These are phyloP conservation scores for Gentiana dahurica DNA, from an alignment of 257 asterid species.

Conservation along the genomic window DNA sequence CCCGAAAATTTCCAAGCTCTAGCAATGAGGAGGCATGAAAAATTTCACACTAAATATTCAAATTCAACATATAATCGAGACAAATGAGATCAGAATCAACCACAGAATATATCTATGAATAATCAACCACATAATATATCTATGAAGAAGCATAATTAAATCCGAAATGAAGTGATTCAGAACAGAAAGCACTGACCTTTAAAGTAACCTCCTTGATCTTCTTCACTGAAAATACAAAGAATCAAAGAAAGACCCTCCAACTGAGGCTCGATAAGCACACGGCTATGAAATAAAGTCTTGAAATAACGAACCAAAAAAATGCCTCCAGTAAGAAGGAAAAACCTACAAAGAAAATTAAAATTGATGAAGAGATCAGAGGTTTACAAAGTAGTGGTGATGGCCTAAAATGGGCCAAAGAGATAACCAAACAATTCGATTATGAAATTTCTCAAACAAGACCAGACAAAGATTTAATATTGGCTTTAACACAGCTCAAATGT, in stretches of 20 bases:
- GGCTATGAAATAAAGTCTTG: constrained; percentile 45
- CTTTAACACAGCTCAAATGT: not conserved
- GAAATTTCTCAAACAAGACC: constrained; percentile 27
- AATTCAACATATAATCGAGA: not conserved
- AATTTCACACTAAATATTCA: not conserved
- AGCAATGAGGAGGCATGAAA: not conserved
- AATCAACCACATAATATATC: constrained; percentile 18
- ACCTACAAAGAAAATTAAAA: constrained; percentile 20
- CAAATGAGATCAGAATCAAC: constrained; percentile 4
- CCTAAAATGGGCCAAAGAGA: constrained; percentile 57
- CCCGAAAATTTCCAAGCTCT: constrained; percentile 3
- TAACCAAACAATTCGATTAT: constrained; percentile 17
- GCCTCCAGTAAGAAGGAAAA: constrained; percentile 20
- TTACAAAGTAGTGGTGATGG: constrained; percentile 35
- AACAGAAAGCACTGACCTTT: constrained; percentile 31
- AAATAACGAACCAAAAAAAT: constrained; percentile 12
- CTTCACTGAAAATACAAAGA: constrained; percentile 46
- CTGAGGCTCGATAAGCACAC: constrained; percentile 40
- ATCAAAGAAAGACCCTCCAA: constrained; percentile 27
- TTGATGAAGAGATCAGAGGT: constrained; percentile 20
- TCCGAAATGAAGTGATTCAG: constrained; percentile 1
- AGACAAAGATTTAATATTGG: constrained; percentile 50
- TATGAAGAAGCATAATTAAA: constrained; percentile 5
- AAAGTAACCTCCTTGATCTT: constrained; percentile 49
- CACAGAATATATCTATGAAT: constrained; percentile 10